Evolutionary conservation across 2,329 filamentous ascomycete genomes (phyloP).

Genomic region (Pseudocercospora pini-densiflorae): DNA sequence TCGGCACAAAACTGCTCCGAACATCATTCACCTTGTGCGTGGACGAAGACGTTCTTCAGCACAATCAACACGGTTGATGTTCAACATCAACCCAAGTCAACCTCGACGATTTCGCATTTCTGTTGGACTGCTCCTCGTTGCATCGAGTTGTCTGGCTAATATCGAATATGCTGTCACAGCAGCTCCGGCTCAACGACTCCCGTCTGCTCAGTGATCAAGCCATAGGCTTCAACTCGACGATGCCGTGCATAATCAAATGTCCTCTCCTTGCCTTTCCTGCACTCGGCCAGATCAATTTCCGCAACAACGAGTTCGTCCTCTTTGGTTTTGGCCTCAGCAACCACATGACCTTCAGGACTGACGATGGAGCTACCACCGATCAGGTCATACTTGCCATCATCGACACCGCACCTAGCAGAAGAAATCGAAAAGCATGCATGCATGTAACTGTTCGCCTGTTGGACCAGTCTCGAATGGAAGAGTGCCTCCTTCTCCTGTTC

Average conservation of each 20-base stretch:
- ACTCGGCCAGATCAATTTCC: constrained; percentile 55
- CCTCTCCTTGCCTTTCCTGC: constrained; percentile 54
- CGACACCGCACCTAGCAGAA: constrained; percentile 55
- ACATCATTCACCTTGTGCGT: too few species aligned
- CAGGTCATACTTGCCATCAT: constrained; percentile 56
- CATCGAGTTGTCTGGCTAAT: background rate
- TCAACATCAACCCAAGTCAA: too few species aligned
- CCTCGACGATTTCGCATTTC: too few species aligned
- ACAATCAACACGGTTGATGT: too few species aligned
- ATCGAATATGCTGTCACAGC: constrained; percentile 18
- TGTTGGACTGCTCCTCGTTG: too few species aligned
- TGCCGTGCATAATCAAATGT: constrained; percentile 53
- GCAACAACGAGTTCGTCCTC: constrained; percentile 58
- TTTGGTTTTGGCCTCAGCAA: constrained; percentile 56
- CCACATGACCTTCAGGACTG: constrained; percentile 54
- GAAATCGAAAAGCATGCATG: constrained; percentile 58
- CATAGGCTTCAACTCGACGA: constrained; percentile 51
- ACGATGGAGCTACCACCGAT: constrained; percentile 57
- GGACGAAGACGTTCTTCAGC: too few species aligned
- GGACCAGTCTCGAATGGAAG: constrained; percentile 58
- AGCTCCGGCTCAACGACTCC: constrained; percentile 46
- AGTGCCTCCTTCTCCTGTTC: constrained; percentile 55
- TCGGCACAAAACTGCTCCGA: too few species aligned
- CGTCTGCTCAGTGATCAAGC: constrained; percentile 47
- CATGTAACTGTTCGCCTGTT: constrained; percentile 59